These are phyloP conservation scores for Yamadazyma diddensiae DNA, from an alignment of 1,139 yeast genomes.

Conservation along the genomic window DNA sequence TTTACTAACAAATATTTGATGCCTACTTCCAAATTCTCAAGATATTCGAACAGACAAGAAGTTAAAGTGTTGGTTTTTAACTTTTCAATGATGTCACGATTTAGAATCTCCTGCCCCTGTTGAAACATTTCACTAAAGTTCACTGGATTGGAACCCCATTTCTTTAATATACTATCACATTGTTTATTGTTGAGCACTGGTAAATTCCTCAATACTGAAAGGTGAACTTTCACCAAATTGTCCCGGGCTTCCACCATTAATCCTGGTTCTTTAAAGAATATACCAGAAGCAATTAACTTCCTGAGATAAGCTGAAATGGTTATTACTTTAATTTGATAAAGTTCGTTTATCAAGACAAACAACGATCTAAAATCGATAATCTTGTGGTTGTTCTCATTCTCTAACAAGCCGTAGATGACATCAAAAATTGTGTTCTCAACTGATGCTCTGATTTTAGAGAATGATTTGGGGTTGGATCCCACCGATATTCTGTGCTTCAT, in stretches of 20 bases:
- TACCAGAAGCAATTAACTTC: conserved; percentile 78
- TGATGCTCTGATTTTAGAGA: conserved; percentile 34
- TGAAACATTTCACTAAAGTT: conserved; percentile 34
- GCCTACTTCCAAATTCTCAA: conserved; percentile 28
- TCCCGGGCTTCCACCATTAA: conserved; percentile 17
- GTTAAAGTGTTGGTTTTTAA: conserved; percentile 16
- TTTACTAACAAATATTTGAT: conserved; percentile 41
- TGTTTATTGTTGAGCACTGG: conserved; percentile 53
- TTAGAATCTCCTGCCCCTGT: conserved; percentile 25
- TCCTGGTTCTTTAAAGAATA: conserved; percentile 51
- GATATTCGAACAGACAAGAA: conserved; percentile 15
- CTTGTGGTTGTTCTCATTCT: conserved; percentile 24
- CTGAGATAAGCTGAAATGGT: conserved; percentile 69
- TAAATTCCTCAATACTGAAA: conserved; percentile 49
- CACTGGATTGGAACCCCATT: conserved; percentile 32
- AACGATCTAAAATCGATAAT: conserved; percentile 30
- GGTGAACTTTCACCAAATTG: conserved; percentile 43
- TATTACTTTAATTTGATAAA: conserved; percentile 50
- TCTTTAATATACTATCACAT: conserved; percentile 46
- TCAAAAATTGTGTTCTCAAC: conserved; percentile 50
- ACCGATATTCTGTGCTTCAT: conserved; percentile 32
- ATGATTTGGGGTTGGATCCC: conserved; percentile 20
- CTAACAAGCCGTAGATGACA: conserved; percentile 33
- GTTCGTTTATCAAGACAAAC: conserved; percentile 53
- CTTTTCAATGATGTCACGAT: conserved; percentile 23